A percentile compares a stretch with the other conserved stretches of the same genome.
These are phyloP conservation scores for Pugionium cornutum DNA, from an alignment of 345 rosid genomes.

Conservation along the genomic window DNA sequence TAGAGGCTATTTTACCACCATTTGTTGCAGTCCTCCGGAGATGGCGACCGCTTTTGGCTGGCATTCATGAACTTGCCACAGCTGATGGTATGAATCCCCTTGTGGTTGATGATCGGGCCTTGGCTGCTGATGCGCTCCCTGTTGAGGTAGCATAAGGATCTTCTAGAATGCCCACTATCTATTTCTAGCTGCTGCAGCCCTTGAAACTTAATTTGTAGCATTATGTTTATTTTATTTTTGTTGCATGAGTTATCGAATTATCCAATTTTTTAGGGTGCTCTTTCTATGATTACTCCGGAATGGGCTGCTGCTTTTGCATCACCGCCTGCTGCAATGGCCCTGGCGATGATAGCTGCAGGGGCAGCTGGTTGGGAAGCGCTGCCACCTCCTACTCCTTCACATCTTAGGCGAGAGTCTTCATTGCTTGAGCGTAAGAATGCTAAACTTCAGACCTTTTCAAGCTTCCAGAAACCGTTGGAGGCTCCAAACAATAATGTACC, in stretches of 20 bases:
- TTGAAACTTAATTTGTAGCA: background rate
- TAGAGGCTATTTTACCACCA: constrained; percentile 93
- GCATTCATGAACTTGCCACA: constrained; percentile 96
- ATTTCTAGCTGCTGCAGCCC: constrained; percentile 31
- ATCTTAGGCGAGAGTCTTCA: constrained; percentile 80
- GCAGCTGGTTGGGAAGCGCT: constrained; percentile 89
- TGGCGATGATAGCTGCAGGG: constrained; percentile 99
- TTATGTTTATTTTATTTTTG: constrained; percentile 17
- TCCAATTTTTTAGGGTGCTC: constrained; percentile 67
- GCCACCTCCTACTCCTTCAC: constrained; percentile 60
- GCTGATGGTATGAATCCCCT: constrained; percentile 99
- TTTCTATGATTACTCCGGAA: constrained; percentile 86
- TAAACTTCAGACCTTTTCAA: constrained; percentile 80
- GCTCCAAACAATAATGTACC: constrained; percentile 57
- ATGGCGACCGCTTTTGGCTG: constrained; percentile 97
- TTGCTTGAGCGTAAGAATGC: constrained; percentile 78
- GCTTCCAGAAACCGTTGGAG: constrained; percentile 86
- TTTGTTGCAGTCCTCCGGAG: constrained; percentile 95
- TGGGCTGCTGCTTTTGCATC: constrained; percentile 99
- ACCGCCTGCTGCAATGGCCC: constrained; percentile 99
- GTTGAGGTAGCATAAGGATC: constrained; percentile 62
- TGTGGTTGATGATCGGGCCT: constrained; percentile 84
- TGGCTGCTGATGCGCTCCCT: constrained; percentile 92
- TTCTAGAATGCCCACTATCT: constrained; percentile 26
- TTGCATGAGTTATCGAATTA: constrained; percentile 20